Evolutionary conservation across 345 rosid genomes (phyloP).

Genomic region (Heritiera littoralis): DNA sequence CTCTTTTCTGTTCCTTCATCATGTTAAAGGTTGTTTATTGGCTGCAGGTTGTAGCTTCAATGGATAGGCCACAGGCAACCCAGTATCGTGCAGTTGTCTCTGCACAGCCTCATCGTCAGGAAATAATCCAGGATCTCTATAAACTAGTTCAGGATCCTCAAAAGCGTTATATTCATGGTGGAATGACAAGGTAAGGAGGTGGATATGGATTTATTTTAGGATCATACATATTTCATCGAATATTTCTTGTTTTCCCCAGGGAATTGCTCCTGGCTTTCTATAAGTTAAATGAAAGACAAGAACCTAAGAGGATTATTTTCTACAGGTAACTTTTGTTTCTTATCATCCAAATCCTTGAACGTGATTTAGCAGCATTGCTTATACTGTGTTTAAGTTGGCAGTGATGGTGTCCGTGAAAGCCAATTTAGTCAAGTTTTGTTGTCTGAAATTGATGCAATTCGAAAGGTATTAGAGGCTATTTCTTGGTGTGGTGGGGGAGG

Average conservation of each 20-base stretch:
- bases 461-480: slow-evolving; percentile 36
- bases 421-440: slow-evolving; percentile 45
- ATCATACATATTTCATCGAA: neutral
- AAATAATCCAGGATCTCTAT: slow-evolving; percentile 70
- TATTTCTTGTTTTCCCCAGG: slow-evolving; percentile 34
- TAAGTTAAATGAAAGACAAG: slow-evolving; percentile 37
- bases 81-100: slow-evolving; percentile 73
- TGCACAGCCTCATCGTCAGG: slow-evolving; percentile 63
- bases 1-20: neutral
- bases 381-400: slow-evolving; percentile 29
- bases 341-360: neutral
- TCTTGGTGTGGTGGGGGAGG: neutral
- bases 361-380: neutral
- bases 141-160: slow-evolving; percentile 38
- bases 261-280: slow-evolving; percentile 54
- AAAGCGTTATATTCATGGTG: slow-evolving; percentile 35
- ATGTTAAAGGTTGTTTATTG: slow-evolving; percentile 4
- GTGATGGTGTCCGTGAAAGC: slow-evolving; percentile 61
- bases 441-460: slow-evolving; percentile 59
- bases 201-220: neutral
- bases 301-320: slow-evolving; percentile 63
- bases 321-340: slow-evolving; percentile 43
- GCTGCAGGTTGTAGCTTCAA: slow-evolving; percentile 77
- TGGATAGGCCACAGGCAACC: slow-evolving; percentile 86
- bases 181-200: slow-evolving; percentile 62